Conservation (phyloP, 2,329 filamentous ascomycete genomes). For the Penicillium sp. region DNA sequence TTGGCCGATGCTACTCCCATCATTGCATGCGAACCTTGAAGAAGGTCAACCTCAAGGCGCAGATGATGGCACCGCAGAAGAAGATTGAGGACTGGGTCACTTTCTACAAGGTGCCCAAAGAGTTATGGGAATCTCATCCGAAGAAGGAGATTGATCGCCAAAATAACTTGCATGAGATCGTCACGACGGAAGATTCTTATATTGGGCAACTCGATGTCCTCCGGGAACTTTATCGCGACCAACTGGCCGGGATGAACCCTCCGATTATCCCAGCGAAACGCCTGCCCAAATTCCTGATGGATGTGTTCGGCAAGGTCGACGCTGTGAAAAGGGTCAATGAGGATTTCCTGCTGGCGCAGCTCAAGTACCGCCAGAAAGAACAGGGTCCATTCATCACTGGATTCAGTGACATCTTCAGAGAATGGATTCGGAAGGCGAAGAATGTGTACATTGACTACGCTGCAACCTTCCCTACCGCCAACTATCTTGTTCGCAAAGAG, state of each 20-base stretch:
- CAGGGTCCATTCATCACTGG: conserved; percentile 93
- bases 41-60: conserved; percentile 83
- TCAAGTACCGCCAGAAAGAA: conserved; percentile 96
- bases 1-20: conserved; percentile 85
- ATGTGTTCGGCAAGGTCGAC: conserved; percentile 90
- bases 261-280: conserved; percentile 78
- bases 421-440: conserved; percentile 96
- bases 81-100: conserved; percentile 83
- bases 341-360: conserved; percentile 84
- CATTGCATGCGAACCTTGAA: conserved; percentile 93
- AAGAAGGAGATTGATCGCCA: conserved; percentile 92
- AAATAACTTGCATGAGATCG: conserved; percentile 92
- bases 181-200: conserved; percentile 87
- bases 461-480: conserved; percentile 79
- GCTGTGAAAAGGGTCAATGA: conserved; percentile 88
- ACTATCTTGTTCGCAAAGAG: conserved; percentile 81
- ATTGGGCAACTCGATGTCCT: conserved; percentile 89
- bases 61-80: conserved; percentile 67
- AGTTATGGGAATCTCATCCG: conserved; percentile 68
- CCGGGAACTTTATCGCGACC: conserved; percentile 80
- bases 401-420: conserved; percentile 95
- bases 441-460: conserved; percentile 90
- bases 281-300: conserved; percentile 74
- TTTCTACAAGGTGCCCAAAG: conserved; percentile 81
- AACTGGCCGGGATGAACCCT: conserved; percentile 70